Base-by-base conservation (phyloP, 1,284 basidiomycete species). In the Trichosporon sp. region DNA sequence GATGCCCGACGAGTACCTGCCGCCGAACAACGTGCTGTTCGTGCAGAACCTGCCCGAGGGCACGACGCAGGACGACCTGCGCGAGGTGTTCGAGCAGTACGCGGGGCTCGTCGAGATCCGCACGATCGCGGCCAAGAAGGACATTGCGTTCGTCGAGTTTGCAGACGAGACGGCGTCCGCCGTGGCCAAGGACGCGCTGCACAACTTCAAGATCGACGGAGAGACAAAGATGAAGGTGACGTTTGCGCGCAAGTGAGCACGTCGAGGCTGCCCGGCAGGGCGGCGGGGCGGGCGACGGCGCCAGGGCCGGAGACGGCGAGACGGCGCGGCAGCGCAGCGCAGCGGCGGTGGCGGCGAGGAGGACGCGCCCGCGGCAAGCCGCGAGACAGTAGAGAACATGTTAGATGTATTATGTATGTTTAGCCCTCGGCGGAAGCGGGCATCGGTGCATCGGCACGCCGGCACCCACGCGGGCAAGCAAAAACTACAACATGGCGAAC, bases 1-100 rank as follows among this genome's bases (percentile, higher is more conserved):
- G 80, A 95, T 97, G 92, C 95, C 97, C 34, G 96, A 99, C 90
- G 96, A 99, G 83, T 99, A 99, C 84, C 88, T 99, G 8, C 97
- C 97, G 3, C 96, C 96, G 34, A 99, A 99, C 91, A 95, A 95
- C 83, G 96, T 98, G 84, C 88, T 99, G 68, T 99, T 99, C 87
- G 83, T 99, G 74, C 96, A 99, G 85, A 97, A 97, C 81, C 86
- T 97, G 32, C 94, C 94, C n/a, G 84, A 85, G 65, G 92, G 94
- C 77, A 91, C 85, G 75, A 93, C 90, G 66, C 93, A 95, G 80
- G 93, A 95, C 67, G 91, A 93, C 77, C 89, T 98, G 74, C 89
- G 90, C 81, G 88, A 89, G 1, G 86, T 97, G 38, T 97, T 97
- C 85, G 90, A 92, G 70, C 91, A 93, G 91, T 93, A 95, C 83